These are phyloP conservation scores for Verticillium zaregamsianum DNA, from an alignment of 2,329 filamentous ascomycete species.

Conservation along the genomic window DNA sequence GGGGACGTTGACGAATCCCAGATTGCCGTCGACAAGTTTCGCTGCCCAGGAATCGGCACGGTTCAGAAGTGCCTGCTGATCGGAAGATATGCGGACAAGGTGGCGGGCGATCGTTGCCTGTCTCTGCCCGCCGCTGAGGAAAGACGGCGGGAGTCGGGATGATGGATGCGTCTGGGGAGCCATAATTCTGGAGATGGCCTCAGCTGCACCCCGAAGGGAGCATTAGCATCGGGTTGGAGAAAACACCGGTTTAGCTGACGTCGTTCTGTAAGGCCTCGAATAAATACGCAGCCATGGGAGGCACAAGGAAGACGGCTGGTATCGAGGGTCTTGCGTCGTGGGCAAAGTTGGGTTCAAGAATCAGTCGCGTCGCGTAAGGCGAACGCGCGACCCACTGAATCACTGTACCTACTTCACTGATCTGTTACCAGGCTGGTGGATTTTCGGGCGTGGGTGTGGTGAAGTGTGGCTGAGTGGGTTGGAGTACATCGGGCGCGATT, in stretches of 20 bases:
- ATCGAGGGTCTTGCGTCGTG: not conserved
- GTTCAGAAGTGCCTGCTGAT: constrained; percentile 34
- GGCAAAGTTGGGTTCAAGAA: not conserved
- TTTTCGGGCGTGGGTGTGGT: not conserved
- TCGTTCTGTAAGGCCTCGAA: not conserved
- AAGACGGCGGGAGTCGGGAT: not conserved
- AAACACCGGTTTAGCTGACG: not conserved
- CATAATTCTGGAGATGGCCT: not conserved
- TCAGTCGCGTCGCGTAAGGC: not conserved
- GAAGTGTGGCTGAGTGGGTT: not conserved
- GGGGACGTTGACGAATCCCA: constrained; percentile 28
- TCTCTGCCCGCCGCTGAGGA: not conserved
- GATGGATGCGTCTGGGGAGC: not conserved
- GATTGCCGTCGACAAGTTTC: constrained; percentile 16
- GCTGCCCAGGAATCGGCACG: constrained; percentile 30
- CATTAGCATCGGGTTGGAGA: not conserved
- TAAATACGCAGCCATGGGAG: not conserved
- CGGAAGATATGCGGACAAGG: constrained; percentile 27
- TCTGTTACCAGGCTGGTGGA: not conserved
- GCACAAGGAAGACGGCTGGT: too few species aligned
- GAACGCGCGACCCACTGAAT: not conserved
- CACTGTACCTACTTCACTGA: not conserved
- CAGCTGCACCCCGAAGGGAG: not conserved
- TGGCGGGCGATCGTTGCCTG: constrained; percentile 16
- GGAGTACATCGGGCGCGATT: not conserved